Base-by-base conservation (phyloP, 306 rosid genomes). In the Pterocarpus santalinus region DNA sequence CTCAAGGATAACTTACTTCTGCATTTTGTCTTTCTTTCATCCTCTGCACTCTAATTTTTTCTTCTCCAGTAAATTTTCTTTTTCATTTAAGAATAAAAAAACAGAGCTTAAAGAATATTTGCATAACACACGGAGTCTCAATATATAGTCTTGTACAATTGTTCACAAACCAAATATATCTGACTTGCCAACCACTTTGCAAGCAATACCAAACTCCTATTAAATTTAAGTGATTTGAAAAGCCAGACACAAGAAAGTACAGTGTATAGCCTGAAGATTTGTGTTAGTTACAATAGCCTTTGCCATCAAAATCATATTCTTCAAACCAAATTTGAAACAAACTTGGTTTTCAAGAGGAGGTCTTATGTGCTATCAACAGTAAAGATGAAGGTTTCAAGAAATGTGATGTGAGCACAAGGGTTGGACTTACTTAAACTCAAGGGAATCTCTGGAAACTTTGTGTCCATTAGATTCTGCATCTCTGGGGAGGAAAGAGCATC, bases 401-500 rank as follows among this genome's bases (percentile, higher is more conserved):
- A 51, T 28, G 65, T 38, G 46, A 57, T 51, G 68, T 56, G 52
- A 81, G 65, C 28, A 55, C 14, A 71, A 77, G 51, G 55, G 46
- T 58, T 73, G 52, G 70, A 84, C 91, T 87, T 89, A 92, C 97
- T 74, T 73, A 67, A 79, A 81, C 58, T 80, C 34, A 66, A 70
- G 80, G 85, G 76, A 67, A 85, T 57, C 73, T 52, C 73, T 28
- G 80, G 68, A 52, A 78, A 83, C 77, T 78, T 85, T 72, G 78
- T 67, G 78, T 85, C 71, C 81, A 76, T 66, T 57, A 87, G 47
- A 79, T 68, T 84, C 73, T 52, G 92, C 87, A 88, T 75, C 70
- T 90, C 89, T 3, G 93, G 92, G 14, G 93, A 89, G 65, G 85
- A 83, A 53, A 82, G 83, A 55, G 88, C 84, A 72, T 89, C 91